Evolutionary conservation across 305 asterid genomes (phyloP), one percentile per base, ranked within the genome.

Genomic region (Salvia sclarea): DNA sequence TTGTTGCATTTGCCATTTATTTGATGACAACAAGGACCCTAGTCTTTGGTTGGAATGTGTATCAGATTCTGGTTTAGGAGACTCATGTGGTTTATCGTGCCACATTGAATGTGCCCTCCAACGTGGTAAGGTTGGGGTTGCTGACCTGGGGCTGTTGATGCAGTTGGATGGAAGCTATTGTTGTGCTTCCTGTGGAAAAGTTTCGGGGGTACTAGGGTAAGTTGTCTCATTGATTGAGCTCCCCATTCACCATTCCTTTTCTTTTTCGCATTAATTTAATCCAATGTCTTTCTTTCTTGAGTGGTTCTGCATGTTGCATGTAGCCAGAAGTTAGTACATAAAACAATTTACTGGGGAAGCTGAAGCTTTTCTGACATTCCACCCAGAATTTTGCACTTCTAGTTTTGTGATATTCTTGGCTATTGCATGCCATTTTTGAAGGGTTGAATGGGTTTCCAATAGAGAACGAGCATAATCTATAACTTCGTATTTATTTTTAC

Each of bases 111-210:
- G 96, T 78, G 96, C 96, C 48, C 82, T 88, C 74, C 93, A 86
- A 76, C 88, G 75, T 17, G 86, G 89, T 67, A 92, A 92, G 83
- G 96, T 84, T 44, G 97, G 98, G 52, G 97, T 92, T 41, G 96
- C 85, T 72, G 82, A 86, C 76, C 80, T 87, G 60, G 98, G 97
- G 52, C 83, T 82, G 47, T 79, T 88, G 85, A 88, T 90, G 97
- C 97, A 88, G 80, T 81, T 90, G 76, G 98, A 92, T 82, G 98
- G 97, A 74, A 92, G 96, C 79, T 92, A 88, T 71, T 92, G 98
- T 69, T 92, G 97, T 77, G 89, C 97, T 81, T 88, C 96, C 7
- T 92, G 98, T 81, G 98, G 97, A 53, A 92, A 92, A 79, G 97
- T 92, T 59, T 88, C 97, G 5, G 97, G 96, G 52, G 80, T 92